Base-by-base conservation (phyloP, 768 basidiomycete genomes). In the Leccinum fibrillosum region DNA sequence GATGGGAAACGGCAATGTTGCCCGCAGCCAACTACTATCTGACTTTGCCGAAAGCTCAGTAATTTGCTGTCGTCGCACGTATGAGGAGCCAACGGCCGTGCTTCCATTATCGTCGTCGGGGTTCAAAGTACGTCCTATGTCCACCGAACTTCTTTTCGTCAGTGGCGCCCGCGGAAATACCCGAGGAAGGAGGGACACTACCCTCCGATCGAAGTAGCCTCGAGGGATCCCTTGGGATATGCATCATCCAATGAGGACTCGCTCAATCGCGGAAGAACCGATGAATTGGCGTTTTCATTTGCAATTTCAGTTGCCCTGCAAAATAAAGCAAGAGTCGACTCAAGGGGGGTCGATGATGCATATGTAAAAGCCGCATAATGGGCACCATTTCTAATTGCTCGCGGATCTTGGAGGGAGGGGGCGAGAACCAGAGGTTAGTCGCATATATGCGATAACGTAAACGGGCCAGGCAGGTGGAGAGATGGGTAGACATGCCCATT, bases 381-480 rank as follows among this genome's bases (percentile, higher is more conserved):
- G 19, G 13, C 34, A 28, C 42, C 42, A 19, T 44, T 39, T 45
- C 28, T 25, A 11, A 25, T 53, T 25, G 53, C 57, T 62, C 23
- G 55, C 35, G 56, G 50, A 52, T 52, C 54, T 48, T 39, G 49
- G 17, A 42, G n/a, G 39, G n/a, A 17, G 13, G 37, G 17, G 17
- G 44, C 13, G 52, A 19, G 55, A 65, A 54, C 15, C 60, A 44
- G 51, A 56, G 5, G 42, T 11, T 44, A n/a, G 28, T 26, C 42
- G 8, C 42, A 53, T 25, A 53, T 50, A 23, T 53, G 23, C 11
- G 12, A 53, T 66, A 28, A 68, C 66, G 61, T 69, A 63, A 69
- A 10, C 28, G 44, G 26, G n/a, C 49, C 37, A 26, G 19, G 15
- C 52, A 58, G 30, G 35, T 23, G 44, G 15, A 34, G 37, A 35